phyloP scores from a whole-genome alignment of 208 protist species.

The Tetramitus jugosus region DNA sequence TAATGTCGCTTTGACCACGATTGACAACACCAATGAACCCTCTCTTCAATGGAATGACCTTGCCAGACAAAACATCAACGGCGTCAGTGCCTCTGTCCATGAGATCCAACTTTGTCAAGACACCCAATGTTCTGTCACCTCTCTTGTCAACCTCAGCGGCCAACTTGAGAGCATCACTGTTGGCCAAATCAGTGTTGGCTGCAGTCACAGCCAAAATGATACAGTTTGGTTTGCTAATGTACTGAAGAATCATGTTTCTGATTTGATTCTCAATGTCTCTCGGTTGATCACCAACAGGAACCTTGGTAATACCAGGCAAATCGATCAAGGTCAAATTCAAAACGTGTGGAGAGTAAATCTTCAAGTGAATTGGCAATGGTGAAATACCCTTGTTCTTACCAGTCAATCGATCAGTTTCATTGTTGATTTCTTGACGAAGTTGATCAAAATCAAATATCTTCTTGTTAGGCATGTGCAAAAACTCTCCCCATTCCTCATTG shows the following conservation, averaged over 20 bases:
- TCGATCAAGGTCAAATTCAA: constrained; percentile 98
- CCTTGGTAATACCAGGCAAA: constrained; percentile 98
- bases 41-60: constrained; percentile 78
- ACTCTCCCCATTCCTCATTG: constrained; percentile 63
- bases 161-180: constrained; percentile 92
- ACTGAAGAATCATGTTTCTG: constrained; percentile 89
- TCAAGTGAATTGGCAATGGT: constrained; percentile 91
- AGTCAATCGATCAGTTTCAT: constrained; percentile 88
- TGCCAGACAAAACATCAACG: constrained; percentile 83
- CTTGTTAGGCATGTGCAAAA: constrained; percentile 65
- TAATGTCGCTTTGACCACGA: constrained; percentile 93
- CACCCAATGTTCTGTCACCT: constrained; percentile 92
- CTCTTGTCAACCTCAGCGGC: constrained; percentile 92
- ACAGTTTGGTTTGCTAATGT: constrained; percentile 86
- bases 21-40: constrained; percentile 98
- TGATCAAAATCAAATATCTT: constrained; percentile 89
- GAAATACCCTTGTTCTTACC: constrained; percentile 90
- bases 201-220: constrained; percentile 97
- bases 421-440: constrained; percentile 85
- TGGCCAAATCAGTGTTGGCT: constrained; percentile 98
- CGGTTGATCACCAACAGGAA: constrained; percentile 94
- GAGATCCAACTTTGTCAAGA: constrained; percentile 97
- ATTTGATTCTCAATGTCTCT: constrained; percentile 94
- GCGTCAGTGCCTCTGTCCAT: constrained; percentile 97
- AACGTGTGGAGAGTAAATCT: constrained; percentile 80